phyloP scores from a whole-genome alignment of 495 filamentous ascomycete species.

The Lindgomyces ingoldianus region DNA sequence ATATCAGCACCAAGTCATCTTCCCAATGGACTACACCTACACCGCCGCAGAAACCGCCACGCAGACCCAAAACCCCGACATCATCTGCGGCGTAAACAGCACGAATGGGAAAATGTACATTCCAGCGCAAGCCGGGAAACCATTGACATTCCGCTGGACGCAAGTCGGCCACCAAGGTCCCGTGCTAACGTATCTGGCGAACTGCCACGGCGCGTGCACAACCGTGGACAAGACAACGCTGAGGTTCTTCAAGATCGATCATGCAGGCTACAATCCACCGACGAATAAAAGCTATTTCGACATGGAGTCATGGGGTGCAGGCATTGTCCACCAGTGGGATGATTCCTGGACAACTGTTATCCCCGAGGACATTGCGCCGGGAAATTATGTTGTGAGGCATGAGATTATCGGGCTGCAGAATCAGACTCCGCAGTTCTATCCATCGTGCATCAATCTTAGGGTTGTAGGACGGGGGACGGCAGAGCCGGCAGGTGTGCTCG shows the following conservation, averaged over 20 bases:
- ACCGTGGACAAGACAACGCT: background rate
- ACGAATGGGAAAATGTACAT: background rate
- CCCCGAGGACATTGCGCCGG: background rate
- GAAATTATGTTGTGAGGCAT: background rate
- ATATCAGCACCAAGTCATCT: background rate
- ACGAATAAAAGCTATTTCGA: background rate
- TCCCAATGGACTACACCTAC: conserved; percentile 1
- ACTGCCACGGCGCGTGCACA: background rate
- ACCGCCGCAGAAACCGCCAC: background rate
- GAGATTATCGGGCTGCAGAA: background rate
- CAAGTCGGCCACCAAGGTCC: background rate
- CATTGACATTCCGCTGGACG: background rate
- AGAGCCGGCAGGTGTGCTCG: background rate
- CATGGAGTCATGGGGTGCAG: background rate
- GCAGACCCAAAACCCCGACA: background rate
- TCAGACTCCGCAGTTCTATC: conserved; percentile 1
- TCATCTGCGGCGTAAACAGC: background rate
- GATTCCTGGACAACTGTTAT: background rate
- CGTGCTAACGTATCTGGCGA: background rate
- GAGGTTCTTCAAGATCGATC: background rate
- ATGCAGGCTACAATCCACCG: background rate
- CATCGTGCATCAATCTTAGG: background rate
- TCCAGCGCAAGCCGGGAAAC: background rate
- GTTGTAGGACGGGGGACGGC: background rate
- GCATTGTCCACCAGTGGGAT: background rate